A percentile compares a stretch with the other conserved stretches of the same genome.
Conservation (phyloP, 2,329 filamentous ascomycete species). For the Penicillium italicum region DNA sequence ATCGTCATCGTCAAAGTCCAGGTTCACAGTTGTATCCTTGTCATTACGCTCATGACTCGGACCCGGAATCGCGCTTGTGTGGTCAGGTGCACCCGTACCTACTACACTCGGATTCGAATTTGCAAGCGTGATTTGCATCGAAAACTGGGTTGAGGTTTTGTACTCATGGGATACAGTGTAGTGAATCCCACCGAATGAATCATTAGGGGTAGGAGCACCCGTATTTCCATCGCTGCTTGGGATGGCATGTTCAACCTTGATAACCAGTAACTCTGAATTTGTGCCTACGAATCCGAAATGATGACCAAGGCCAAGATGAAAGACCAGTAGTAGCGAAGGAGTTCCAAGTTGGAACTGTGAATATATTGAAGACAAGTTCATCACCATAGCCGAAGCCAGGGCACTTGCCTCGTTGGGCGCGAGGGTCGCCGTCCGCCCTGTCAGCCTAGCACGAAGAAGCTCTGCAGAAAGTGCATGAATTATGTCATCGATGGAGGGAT, state of each 20-base stretch:
- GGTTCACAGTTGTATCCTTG: slow-evolving; percentile 10
- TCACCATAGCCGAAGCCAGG: slow-evolving; percentile 33
- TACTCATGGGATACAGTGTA: slow-evolving; percentile 31
- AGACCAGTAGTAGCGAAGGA: slow-evolving; percentile 29
- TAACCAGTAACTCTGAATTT: slow-evolving; percentile 24
- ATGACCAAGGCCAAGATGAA: slow-evolving; percentile 37
- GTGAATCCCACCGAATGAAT: slow-evolving; percentile 6
- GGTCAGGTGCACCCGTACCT: slow-evolving; percentile 8
- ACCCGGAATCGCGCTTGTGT: neutral
- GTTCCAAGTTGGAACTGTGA: slow-evolving; percentile 24
- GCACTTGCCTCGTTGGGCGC: slow-evolving; percentile 30
- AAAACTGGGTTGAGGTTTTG: slow-evolving; percentile 22
- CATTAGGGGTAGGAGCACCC: slow-evolving; percentile 6
- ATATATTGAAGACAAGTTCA: slow-evolving; percentile 30
- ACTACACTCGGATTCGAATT: slow-evolving; percentile 13
- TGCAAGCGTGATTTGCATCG: slow-evolving; percentile 27
- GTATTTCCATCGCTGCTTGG: slow-evolving; percentile 2
- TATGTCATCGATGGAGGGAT: slow-evolving; percentile 32
- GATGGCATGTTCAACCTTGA: slow-evolving; percentile 22
- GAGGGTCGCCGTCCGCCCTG: slow-evolving; percentile 28
- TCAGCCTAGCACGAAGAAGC: slow-evolving; percentile 30
- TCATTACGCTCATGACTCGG: slow-evolving; percentile 12
- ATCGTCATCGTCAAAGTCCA: slow-evolving; percentile 30
- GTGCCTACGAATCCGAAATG: slow-evolving; percentile 32
- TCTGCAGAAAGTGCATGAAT: slow-evolving; percentile 31